These are phyloP conservation scores for Trichoderma virens DNA, from an alignment of 495 filamentous ascomycete species.

Conservation along the genomic window DNA sequence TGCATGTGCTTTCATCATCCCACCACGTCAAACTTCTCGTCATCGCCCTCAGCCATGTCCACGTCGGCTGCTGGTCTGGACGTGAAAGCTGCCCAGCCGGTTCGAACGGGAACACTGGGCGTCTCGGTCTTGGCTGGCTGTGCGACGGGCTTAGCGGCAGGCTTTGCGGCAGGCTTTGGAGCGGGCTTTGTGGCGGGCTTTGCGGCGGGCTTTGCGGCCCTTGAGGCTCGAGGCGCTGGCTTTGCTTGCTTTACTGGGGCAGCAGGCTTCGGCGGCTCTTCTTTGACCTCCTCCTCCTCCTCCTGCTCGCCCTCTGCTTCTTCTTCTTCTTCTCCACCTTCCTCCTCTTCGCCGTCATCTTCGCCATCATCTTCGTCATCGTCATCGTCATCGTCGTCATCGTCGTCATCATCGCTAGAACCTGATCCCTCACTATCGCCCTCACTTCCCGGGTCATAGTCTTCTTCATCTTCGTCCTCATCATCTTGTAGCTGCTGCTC, in stretches of 20 bases:
- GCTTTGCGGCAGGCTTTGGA: not conserved
- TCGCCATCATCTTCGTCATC: slow-evolving; percentile 43
- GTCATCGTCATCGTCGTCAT: slow-evolving; percentile 41
- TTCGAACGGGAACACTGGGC: not conserved
- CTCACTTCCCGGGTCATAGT: slow-evolving; percentile 76
- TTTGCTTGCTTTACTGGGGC: not conserved
- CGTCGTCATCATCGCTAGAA: slow-evolving; percentile 43
- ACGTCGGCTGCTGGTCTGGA: not conserved
- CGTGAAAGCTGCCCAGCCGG: slow-evolving; percentile 1
- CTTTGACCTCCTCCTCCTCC: not conserved
- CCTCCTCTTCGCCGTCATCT: slow-evolving; percentile 27
- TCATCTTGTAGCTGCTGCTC: slow-evolving; percentile 50
- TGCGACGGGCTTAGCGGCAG: not conserved
- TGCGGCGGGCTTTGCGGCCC: not conserved
- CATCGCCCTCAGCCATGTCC: not conserved
- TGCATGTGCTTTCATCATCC: too few relatives aligned
- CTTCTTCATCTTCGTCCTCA: slow-evolving; percentile 83
- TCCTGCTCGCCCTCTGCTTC: slow-evolving; percentile 18
- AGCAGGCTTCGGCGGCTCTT: not conserved
- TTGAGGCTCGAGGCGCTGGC: not conserved
- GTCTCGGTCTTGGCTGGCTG: not conserved
- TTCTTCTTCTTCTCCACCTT: slow-evolving; percentile 18
- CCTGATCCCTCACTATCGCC: slow-evolving; percentile 66
- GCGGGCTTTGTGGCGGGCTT: not conserved
- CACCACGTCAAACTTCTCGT: slow-evolving; percentile 1